Evolutionary conservation across 1,139 yeast species (phyloP).

Genomic region (Groenewaldozyma sp.): DNA sequence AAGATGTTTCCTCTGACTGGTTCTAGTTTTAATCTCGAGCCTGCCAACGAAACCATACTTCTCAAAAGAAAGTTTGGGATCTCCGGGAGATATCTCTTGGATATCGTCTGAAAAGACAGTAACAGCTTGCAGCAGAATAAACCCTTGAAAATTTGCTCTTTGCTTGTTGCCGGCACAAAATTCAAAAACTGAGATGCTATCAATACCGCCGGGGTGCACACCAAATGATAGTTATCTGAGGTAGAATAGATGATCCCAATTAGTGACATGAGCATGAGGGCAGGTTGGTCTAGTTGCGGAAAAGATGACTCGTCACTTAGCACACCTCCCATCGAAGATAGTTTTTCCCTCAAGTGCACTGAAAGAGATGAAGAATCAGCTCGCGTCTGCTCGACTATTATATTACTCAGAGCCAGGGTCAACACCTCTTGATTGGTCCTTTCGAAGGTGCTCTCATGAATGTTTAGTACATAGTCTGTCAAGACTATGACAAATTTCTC

Average conservation of each 20-base stretch:
- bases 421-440: conserved; percentile 22
- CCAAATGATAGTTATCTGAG: conserved; percentile 89
- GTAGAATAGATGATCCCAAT: conserved; percentile 80
- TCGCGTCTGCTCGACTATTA: not conserved
- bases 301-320: conserved; percentile 19
- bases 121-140: conserved; percentile 56
- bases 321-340: not conserved
- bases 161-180: conserved; percentile 42
- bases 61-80: conserved; percentile 51
- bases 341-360: not conserved
- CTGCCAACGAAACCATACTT: conserved; percentile 35
- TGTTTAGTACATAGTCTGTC: conserved; percentile 51
- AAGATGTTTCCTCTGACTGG: not conserved
- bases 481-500: conserved; percentile 56
- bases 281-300: conserved; percentile 13
- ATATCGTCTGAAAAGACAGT: conserved; percentile 62
- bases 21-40: too few relatives aligned
- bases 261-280: conserved; percentile 57
- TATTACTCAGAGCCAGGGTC: conserved; percentile 4
- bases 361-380: not conserved
- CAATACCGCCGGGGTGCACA: conserved; percentile 67
- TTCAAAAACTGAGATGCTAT: conserved; percentile 60
- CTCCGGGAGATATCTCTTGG: conserved; percentile 82
- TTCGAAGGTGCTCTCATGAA: conserved; percentile 35
- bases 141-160: conserved; percentile 38